These are phyloP conservation scores for Talaromyces sp. DNA, from an alignment of 2,329 filamentous ascomycete species.

Conservation along the genomic window DNA sequence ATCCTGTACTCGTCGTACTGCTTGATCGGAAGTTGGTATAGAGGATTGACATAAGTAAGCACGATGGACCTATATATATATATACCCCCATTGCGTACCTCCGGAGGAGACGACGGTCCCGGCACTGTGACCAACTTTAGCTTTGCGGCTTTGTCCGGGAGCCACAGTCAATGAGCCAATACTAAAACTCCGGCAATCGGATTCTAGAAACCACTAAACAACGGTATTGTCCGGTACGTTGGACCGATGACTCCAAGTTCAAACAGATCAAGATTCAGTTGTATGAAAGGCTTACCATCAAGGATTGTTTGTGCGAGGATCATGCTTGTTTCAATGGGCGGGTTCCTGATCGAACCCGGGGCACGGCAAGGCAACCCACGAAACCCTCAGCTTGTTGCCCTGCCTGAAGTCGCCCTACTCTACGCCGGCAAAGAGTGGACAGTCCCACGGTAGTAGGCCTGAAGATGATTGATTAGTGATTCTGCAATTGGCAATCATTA, in stretches of 20 bases:
- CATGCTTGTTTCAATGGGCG: neutral
- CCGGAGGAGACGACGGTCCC: neutral
- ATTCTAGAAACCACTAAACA: neutral
- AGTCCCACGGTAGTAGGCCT: neutral
- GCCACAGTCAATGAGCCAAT: slow-evolving; percentile 10
- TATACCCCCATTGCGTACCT: neutral
- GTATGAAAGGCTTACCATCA: neutral
- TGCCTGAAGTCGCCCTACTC: neutral
- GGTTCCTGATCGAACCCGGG: neutral
- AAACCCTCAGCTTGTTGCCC: neutral
- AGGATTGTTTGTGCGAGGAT: neutral
- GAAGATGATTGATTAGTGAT: neutral
- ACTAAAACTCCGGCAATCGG: slow-evolving; percentile 11
- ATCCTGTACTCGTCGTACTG: neutral
- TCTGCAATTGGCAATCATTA: neutral
- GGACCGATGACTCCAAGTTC: slow-evolving; percentile 6
- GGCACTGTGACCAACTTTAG: neutral
- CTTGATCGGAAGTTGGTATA: neutral
- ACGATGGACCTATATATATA: neutral
- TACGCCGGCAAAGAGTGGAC: neutral
- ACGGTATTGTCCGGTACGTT: slow-evolving; percentile 1
- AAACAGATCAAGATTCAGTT: neutral
- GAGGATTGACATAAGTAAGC: neutral
- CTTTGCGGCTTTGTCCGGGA: slow-evolving; percentile 15
- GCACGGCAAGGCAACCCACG: neutral